Evolutionary conservation across 495 filamentous ascomycete genomes (phyloP).

Genomic region (Letharia lupina): DNA sequence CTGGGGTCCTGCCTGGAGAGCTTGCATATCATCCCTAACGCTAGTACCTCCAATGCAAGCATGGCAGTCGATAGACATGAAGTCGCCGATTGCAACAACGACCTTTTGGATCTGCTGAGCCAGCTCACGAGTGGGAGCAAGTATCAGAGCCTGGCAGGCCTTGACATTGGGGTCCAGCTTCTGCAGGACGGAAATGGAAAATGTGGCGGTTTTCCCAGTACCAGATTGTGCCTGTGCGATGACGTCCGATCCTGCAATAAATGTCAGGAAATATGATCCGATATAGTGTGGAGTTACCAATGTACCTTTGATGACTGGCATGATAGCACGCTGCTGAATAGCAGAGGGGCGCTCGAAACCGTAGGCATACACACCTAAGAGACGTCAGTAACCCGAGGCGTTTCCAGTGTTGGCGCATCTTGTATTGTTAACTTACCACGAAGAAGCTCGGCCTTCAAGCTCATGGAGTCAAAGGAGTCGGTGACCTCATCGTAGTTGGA

Average conservation of each 20-base stretch:
- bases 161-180: slow-evolving; percentile 91
- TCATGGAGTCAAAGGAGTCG: slow-evolving; percentile 98
- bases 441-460: slow-evolving; percentile 89
- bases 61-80: slow-evolving; percentile 99
- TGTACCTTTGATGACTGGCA: slow-evolving; percentile 99
- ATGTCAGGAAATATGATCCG: slow-evolving; percentile 27
- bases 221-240: slow-evolving; percentile 99
- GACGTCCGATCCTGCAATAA: slow-evolving; percentile 74
- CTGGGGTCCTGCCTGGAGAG: slow-evolving; percentile 90
- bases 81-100: slow-evolving; percentile 95
- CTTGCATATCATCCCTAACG: slow-evolving; percentile 95
- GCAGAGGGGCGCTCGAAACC: slow-evolving; percentile 99
- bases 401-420: neutral
- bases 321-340: slow-evolving; percentile 98
- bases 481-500: slow-evolving; percentile 99
- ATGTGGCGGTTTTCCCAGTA: slow-evolving; percentile 98
- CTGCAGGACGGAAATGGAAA: slow-evolving; percentile 97
- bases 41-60: slow-evolving; percentile 98
- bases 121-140: slow-evolving; percentile 94
- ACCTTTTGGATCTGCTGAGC: slow-evolving; percentile 99
- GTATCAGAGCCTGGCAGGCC: slow-evolving; percentile 90
- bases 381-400: slow-evolving; percentile 27
- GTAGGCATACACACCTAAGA: slow-evolving; percentile 90
- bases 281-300: slow-evolving; percentile 15
- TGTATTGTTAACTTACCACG: slow-evolving; percentile 58